Conservation (phyloP, 352 stramenopile genomes). For the Pythium rishiriense region DNA sequence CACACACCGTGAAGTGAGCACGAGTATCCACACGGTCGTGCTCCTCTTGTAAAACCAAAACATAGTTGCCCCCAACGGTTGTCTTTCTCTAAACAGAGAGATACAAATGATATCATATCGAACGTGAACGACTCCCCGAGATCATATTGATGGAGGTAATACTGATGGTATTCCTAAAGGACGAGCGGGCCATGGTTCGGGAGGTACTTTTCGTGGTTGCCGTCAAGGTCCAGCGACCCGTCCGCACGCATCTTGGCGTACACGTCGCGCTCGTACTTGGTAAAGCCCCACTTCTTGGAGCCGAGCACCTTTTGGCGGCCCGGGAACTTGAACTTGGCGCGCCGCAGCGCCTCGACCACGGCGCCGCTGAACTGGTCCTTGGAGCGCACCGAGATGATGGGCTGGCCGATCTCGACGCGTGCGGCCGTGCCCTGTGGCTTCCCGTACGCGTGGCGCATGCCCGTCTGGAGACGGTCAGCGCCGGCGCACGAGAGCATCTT, state of each 20-base stretch:
- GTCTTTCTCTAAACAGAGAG: neutral
- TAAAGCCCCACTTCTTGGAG: constrained; percentile 97
- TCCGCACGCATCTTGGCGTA: constrained; percentile 96
- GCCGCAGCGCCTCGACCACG: constrained; percentile 97
- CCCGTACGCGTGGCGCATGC: constrained; percentile 99
- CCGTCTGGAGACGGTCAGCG: constrained; percentile 97
- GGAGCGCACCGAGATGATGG: constrained; percentile 96
- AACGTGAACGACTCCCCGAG: too few relatives aligned
- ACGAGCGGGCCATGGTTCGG: constrained; percentile 84
- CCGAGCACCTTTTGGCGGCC: constrained; percentile 99
- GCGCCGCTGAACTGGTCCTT: constrained; percentile 95
- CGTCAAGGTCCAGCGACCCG: constrained; percentile 93
- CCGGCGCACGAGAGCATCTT: constrained; percentile 99
- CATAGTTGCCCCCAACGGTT: neutral
- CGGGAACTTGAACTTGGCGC: constrained; percentile 99
- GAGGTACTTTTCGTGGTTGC: constrained; percentile 98
- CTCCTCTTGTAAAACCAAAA: neutral
- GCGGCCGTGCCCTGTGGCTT: constrained; percentile 98
- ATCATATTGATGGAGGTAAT: neutral
- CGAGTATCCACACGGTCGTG: neutral
- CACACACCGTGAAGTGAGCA: too few relatives aligned
- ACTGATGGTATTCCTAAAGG: constrained; percentile 36
- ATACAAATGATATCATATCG: neutral
- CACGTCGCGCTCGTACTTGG: constrained; percentile 92
- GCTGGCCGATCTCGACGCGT: constrained; percentile 98